Evolutionary conservation across 257 asterid genomes (phyloP).

Genomic region (Capsicum baccatum): DNA sequence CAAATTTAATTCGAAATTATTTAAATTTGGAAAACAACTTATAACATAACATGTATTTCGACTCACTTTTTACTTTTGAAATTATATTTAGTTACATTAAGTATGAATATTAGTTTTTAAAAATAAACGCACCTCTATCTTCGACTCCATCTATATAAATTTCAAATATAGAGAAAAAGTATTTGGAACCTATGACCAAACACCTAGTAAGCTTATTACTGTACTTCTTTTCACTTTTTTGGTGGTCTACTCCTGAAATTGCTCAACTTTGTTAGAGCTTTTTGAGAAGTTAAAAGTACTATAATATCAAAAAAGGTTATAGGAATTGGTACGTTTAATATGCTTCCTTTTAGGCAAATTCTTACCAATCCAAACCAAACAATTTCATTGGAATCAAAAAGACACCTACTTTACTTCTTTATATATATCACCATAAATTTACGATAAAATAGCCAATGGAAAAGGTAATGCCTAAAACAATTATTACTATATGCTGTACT

Average conservation of each 20-base stretch:
- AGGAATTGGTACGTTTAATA: slow-evolving; percentile 4
- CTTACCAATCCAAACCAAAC: slow-evolving; percentile 30
- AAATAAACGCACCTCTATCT: no score
- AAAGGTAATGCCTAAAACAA: slow-evolving; percentile 1
- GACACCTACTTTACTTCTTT: slow-evolving; percentile 23
- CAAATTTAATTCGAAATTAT: no score
- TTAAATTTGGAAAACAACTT: no score
- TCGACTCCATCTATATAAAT: neutral
- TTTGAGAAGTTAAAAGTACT: slow-evolving; percentile 34
- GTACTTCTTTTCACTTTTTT: slow-evolving; percentile 19
- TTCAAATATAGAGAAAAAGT: neutral
- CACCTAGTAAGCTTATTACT: neutral
- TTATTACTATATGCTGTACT: neutral
- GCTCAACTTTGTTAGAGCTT: slow-evolving; percentile 54
- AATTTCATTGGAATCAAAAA: slow-evolving; percentile 20
- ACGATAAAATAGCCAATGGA: slow-evolving; percentile 16
- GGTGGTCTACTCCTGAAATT: slow-evolving; percentile 53
- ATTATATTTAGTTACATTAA: no score
- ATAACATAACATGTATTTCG: no score
- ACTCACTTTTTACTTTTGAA: no score
- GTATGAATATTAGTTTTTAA: no score
- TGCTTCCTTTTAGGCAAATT: neutral
- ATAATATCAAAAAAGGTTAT: neutral
- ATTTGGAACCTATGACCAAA: neutral
- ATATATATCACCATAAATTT: neutral